Evolutionary conservation across 495 filamentous ascomycete species (phyloP).

Genomic region (Neurospora sp.): DNA sequence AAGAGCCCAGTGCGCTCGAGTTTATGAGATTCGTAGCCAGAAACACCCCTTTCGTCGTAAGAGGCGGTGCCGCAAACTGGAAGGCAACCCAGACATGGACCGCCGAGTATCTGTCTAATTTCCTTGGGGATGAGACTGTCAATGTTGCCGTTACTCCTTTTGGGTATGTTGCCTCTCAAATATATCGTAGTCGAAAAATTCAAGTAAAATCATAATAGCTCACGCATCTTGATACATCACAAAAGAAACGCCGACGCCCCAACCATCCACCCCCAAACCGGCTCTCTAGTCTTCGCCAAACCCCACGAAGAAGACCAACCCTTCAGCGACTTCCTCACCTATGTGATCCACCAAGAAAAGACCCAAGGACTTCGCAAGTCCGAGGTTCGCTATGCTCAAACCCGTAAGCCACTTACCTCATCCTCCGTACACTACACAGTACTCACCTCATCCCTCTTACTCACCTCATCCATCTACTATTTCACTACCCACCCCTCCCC

Average conservation of each 20-base stretch:
- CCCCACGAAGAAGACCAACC: constrained; percentile 43
- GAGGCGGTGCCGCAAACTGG: constrained; percentile 48
- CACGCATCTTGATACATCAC: too few species aligned
- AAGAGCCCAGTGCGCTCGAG: constrained; percentile 57
- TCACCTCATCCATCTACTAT: too few species aligned
- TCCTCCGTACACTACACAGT: too few species aligned
- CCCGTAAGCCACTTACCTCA: constrained; percentile 21
- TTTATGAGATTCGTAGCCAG: constrained; percentile 59
- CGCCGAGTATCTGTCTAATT: constrained; percentile 38
- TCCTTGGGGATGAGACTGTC: constrained; percentile 42
- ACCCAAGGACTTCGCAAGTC: not conserved
- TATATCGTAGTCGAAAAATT: too few species aligned
- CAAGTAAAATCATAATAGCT: too few species aligned
- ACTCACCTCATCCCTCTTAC: too few species aligned
- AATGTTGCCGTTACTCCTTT: constrained; percentile 62
- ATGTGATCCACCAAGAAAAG: constrained; percentile 32
- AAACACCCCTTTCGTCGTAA: constrained; percentile 62
- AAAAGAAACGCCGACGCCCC: constrained; percentile 53
- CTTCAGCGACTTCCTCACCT: constrained; percentile 38
- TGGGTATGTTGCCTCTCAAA: too few species aligned
- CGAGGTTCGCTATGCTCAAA: constrained; percentile 47
- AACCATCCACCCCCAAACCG: constrained; percentile 20
- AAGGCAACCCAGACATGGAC: constrained; percentile 50
- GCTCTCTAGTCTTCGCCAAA: constrained; percentile 42
- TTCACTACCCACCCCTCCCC: too few species aligned